Evolutionary conservation across 768 basidiomycete genomes (phyloP), one percentile per base, ranked within the genome.

Genomic region (Amanita rubescens): DNA sequence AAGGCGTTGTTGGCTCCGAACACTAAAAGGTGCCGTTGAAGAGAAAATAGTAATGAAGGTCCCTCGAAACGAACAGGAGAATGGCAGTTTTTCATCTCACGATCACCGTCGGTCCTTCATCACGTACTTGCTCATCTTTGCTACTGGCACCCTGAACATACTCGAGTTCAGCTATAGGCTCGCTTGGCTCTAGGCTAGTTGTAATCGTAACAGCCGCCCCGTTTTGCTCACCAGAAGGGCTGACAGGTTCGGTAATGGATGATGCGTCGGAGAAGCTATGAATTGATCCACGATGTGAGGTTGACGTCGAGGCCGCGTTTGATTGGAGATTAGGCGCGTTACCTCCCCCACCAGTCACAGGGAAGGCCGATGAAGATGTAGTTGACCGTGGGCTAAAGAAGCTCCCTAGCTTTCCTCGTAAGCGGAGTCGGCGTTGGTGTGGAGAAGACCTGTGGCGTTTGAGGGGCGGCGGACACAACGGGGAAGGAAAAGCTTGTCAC

Each of bases 331-430:
- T 67, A 6, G 68, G 67, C 64, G 57, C 19, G 61, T 52, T 14
- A 17, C 24, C 37, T 52, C 51, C 55, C 32, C 59, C 53, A 33
- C 17, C 54, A 45, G 64, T 54, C 55, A 46, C 51, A 53, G 58
- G 22, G 35, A 58, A 59, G 48, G 54, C 46, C 19, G 67, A 68
- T 12, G 81, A 82, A 15, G 82, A 76, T 37, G 77, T 66, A 60
- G 79, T 83, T 19, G 68, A 68, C 55, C 83, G 72, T 25, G 82
- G 73, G 53, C 76, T 71, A 63, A 90, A 90, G 65, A 90, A 81
- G 8, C 82, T 83, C 3, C 85, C 85, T 41, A 90, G 60, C 69
- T 86, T 89, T 60, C n/a, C 76, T 76, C 32, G 81, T 67, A n/a
- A 83, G 69, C 1, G 80, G 81, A 15, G 75, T 71, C 14, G 68